phyloP scores from a whole-genome alignment of 1,284 basidiomycete genomes.

The Tremellales sp. region DNA sequence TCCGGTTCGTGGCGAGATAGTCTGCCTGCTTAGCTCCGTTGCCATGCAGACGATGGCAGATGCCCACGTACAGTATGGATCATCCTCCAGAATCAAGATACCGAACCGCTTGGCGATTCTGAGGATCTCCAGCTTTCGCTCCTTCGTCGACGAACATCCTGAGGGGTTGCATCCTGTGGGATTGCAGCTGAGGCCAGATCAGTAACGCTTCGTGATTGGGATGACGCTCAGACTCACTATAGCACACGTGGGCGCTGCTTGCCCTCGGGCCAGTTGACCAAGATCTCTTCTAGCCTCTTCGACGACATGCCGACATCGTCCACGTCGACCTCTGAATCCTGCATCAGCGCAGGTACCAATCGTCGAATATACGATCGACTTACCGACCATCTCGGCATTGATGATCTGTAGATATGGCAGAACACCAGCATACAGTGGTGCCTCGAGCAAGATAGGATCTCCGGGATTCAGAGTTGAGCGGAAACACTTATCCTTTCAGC shows the following conservation, averaged over 20 bases:
- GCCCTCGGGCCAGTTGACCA: constrained; percentile 70
- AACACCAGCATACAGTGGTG: constrained; percentile 69
- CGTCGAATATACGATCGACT: constrained; percentile 18
- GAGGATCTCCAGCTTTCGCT: constrained; percentile 74
- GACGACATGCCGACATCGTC: constrained; percentile 73
- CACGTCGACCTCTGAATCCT: constrained; percentile 72
- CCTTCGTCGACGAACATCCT: constrained; percentile 67
- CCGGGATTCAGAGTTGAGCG: constrained; percentile 66
- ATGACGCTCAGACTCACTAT: constrained; percentile 52
- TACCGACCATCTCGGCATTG: constrained; percentile 59
- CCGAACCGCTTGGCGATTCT: constrained; percentile 68
- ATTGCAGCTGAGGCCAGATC: constrained; percentile 55
- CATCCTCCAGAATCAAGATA: constrained; percentile 80
- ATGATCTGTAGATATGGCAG: constrained; percentile 38
- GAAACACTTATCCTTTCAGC: constrained; percentile 50
- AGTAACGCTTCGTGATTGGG: not conserved
- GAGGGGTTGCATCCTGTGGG: constrained; percentile 73
- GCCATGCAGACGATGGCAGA: constrained; percentile 1
- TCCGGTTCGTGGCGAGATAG: constrained; percentile 54
- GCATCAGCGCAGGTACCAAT: not conserved
- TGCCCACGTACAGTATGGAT: constrained; percentile 10
- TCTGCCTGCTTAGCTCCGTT: constrained; percentile 50
- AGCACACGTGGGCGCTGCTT: constrained; percentile 73
- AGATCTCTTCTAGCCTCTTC: constrained; percentile 59
- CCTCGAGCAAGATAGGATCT: constrained; percentile 78